Conservation (phyloP, 176 grass and related monocot species). For the Paspalum notatum region DNA sequence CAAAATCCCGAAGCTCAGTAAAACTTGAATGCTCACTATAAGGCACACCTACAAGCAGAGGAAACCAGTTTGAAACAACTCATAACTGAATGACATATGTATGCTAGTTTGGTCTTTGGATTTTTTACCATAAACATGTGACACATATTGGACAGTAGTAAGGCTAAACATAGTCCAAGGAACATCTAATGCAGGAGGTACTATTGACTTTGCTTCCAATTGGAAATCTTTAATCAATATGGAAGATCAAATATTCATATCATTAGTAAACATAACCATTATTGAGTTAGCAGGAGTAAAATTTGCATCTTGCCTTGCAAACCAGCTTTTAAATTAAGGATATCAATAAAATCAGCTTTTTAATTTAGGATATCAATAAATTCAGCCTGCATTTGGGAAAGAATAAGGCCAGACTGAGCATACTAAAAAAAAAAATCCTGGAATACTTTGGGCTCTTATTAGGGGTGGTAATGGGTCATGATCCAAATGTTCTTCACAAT, state of each 20-base stretch:
- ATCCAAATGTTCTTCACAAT: no score
- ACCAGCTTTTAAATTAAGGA: conserved; percentile 17
- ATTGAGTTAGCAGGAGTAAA: background rate
- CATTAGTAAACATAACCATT: conserved; percentile 1
- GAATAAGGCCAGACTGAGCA: background rate
- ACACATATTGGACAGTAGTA: conserved; percentile 1
- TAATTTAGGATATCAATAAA: conserved; percentile 20
- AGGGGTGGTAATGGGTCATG: no score
- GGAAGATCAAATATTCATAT: conserved; percentile 12
- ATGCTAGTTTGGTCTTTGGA: background rate
- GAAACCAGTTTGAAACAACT: conserved; percentile 35
- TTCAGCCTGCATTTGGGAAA: background rate
- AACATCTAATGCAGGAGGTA: background rate
- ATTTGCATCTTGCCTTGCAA: background rate
- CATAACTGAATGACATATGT: background rate
- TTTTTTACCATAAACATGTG: conserved; percentile 26
- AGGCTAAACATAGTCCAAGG: background rate
- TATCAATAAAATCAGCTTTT: background rate
- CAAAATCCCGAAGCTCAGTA: conserved; percentile 67
- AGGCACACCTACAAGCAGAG: conserved; percentile 70
- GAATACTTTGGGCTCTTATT: background rate
- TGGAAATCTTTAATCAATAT: background rate
- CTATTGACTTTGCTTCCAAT: conserved; percentile 4
- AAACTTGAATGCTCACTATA: conserved; percentile 90
- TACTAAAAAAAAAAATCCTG: background rate